Conservation (phyloP, 2,329 filamentous ascomycete genomes). For the Aspergillus sergii region DNA sequence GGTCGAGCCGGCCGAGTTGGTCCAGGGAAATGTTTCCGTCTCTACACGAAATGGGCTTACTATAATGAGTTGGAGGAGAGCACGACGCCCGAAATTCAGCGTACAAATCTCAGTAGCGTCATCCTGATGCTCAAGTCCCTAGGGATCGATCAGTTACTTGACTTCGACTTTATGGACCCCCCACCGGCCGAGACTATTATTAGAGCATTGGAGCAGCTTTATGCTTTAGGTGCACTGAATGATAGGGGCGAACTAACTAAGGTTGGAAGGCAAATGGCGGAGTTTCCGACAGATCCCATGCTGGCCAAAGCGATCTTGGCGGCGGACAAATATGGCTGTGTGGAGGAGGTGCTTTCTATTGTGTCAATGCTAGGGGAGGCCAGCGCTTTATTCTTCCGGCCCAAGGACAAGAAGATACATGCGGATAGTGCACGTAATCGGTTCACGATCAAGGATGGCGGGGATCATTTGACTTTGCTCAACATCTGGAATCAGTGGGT, state of each 20-base stretch:
- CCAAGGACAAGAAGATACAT: conserved; percentile 96
- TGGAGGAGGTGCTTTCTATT: conserved; percentile 88
- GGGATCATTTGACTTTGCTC: conserved; percentile 83
- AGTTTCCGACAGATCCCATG: conserved; percentile 92
- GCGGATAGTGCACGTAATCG: conserved; percentile 86
- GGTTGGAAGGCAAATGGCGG: conserved; percentile 88
- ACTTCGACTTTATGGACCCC: conserved; percentile 96
- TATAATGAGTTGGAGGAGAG: conserved; percentile 94
- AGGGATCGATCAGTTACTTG: conserved; percentile 87
- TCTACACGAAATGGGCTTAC: conserved; percentile 92
- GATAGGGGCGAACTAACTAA: conserved; percentile 88
- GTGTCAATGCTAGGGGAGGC: conserved; percentile 93
- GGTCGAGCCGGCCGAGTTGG: conserved; percentile 91
- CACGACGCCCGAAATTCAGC: conserved; percentile 89
- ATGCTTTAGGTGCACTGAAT: conserved; percentile 86
- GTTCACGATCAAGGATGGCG: conserved; percentile 88
- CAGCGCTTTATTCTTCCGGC: conserved; percentile 86
- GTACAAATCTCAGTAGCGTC: conserved; percentile 82
- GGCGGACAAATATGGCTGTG: conserved; percentile 86
- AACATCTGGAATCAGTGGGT: conserved; percentile 97
- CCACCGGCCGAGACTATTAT: conserved; percentile 89
- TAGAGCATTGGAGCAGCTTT: conserved; percentile 84
- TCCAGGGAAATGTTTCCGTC: conserved; percentile 86
- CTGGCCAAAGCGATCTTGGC: conserved; percentile 86
- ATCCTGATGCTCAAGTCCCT: conserved; percentile 86